phyloP scores from a whole-genome alignment of 2,329 filamentous ascomycete genomes.

The Xylariaceae sp. region DNA sequence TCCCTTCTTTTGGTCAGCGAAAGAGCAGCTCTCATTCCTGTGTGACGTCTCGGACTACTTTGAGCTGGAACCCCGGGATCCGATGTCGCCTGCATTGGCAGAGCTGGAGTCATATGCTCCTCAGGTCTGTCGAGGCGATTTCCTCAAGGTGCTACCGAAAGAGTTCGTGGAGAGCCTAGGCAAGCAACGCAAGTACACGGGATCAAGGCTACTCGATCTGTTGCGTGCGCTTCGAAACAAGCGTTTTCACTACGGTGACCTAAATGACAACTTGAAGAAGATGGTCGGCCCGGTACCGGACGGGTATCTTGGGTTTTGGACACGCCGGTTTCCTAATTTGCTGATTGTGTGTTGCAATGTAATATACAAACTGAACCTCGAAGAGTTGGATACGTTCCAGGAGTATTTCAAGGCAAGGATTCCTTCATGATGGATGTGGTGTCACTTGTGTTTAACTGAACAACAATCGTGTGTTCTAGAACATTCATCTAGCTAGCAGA shows the following conservation, averaged over 20 bases:
- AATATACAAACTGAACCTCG: constrained; percentile 63
- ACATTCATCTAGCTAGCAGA: too few species aligned
- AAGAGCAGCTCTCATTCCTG: constrained; percentile 87
- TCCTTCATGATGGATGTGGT: constrained; percentile 17
- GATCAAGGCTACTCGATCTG: constrained; percentile 77
- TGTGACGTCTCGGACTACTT: constrained; percentile 96
- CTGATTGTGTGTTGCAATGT: constrained; percentile 77
- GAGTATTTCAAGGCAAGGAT: constrained; percentile 57
- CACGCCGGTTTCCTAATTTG: constrained; percentile 71
- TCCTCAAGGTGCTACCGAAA: constrained; percentile 70
- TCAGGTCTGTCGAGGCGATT: constrained; percentile 65
- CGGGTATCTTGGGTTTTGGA: constrained; percentile 84
- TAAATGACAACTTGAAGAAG: constrained; percentile 73
- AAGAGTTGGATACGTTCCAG: constrained; percentile 63
- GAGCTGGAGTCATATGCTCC: constrained; percentile 55
- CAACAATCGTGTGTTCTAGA: too few species aligned
- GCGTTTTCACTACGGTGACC: constrained; percentile 96
- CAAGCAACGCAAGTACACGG: constrained; percentile 94
- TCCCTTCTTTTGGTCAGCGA: constrained; percentile 93
- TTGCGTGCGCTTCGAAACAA: constrained; percentile 90
- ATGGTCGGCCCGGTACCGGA: constrained; percentile 71
- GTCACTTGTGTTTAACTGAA: too few species aligned
- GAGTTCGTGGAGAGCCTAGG: constrained; percentile 86
- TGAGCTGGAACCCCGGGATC: constrained; percentile 85
- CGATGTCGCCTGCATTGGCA: constrained; percentile 66